Evolutionary conservation across 176 grass and related monocot genomes (phyloP), one percentile per base, ranked within the genome.

Genomic region (Stipa capillata): DNA sequence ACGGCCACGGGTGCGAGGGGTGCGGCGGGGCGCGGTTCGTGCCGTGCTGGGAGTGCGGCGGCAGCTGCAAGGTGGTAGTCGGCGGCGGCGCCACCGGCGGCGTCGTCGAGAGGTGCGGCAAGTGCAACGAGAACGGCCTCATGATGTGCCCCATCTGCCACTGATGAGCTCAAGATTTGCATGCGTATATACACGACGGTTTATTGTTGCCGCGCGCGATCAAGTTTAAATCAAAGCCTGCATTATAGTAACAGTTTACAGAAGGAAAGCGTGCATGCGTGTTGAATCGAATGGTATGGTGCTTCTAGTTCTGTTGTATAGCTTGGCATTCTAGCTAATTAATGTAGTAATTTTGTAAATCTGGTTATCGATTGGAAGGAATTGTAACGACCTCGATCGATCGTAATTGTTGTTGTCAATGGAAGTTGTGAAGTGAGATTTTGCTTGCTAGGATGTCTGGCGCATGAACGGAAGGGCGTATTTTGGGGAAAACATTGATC

Each of bases 111-210:
- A 88, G 87, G 84, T 98, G 95, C 61, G 58, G 14, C 16, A 74
- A 83, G 50, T 98, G 96, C 84, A 98, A 98, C 36, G 96, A 98
- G 88, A 98, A 93, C 75, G 92, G 96, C 8, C 72, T 98, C 60
- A 88, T 87, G 73, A 36, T 94, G 74, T 98, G 96, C 88, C 92
- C 96, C 33, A 77, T 98, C 62, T 98, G 96, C 80, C 91, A 94
- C 33, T 98, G 87, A 87, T 12, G 37, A 25, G n/a, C 45, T 8
- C 40, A 0, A 47, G 47, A 47, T 25, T 29, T 45, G 65, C 37
- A 27, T 40, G 36, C 20, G 14, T 65, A 40, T 35, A 11, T n/a
- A n/a, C n/a, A n/a, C 62, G 12, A 2, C 6, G 36, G 35, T 24
- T 29, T 66, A n/a, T n/a, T n/a, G 62, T 56, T 24, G 21, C 11